phyloP scores from a whole-genome alignment of 805 yeast species.

The Yarrowia sp. region DNA sequence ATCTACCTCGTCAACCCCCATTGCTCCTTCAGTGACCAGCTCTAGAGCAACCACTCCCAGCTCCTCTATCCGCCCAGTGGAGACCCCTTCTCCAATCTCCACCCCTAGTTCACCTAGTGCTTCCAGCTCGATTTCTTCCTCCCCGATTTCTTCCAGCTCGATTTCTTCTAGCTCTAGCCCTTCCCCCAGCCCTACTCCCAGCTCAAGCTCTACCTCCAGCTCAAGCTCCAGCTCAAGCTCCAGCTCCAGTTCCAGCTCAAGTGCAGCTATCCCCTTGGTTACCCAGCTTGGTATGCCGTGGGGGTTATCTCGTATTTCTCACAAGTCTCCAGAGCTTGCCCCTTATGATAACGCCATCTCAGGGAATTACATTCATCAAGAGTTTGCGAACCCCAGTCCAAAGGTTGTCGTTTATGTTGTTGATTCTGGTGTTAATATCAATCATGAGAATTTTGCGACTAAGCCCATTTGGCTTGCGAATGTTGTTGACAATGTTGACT shows the following conservation, averaged over 20 bases:
- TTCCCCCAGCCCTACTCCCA: not conserved
- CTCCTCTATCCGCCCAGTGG: not conserved
- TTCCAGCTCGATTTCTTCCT: not conserved
- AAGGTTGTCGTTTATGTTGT: constrained; percentile 58
- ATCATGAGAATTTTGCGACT: constrained; percentile 74
- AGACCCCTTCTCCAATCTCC: not conserved
- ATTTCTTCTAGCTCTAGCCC: not conserved
- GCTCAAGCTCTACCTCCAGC: not conserved
- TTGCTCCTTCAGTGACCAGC: not conserved
- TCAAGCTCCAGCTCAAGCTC: not conserved
- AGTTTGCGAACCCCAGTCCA: constrained; percentile 42
- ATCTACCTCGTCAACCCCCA: not conserved
- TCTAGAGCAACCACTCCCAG: not conserved
- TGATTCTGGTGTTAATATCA: constrained; percentile 80
- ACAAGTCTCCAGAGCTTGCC: not conserved
- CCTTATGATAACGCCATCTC: not conserved
- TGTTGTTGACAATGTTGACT: constrained; percentile 64
- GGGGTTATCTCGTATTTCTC: constrained; percentile 86
- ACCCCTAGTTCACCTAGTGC: not conserved
- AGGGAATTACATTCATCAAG: not conserved
- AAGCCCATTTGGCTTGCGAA: constrained; percentile 87
- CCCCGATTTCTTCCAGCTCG: not conserved
- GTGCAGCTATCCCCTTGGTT: not conserved
- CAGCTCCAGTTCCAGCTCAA: not conserved
- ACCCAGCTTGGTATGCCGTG: constrained; percentile 41